Evolutionary conservation across 78 protist genomes (phyloP).

Genomic region (Ministeria vibrans): DNA sequence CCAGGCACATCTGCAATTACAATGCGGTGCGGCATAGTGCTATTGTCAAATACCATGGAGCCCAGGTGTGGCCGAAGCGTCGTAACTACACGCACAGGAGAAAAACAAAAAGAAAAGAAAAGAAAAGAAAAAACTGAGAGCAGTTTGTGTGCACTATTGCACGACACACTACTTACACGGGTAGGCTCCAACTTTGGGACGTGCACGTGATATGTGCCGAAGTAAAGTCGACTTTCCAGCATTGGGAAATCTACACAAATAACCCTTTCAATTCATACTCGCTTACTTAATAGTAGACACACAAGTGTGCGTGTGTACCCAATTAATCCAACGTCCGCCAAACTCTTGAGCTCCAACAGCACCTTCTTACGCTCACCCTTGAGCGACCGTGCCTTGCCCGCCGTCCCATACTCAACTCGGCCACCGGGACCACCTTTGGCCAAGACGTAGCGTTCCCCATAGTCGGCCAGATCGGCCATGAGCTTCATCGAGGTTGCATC

Average conservation of each 20-base stretch:
- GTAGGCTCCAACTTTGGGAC: not conserved
- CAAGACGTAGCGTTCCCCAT: not conserved
- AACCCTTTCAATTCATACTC: too few relatives aligned
- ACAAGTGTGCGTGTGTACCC: too few relatives aligned
- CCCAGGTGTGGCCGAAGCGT: slow-evolving; percentile 52
- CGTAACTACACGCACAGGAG: slow-evolving; percentile 28
- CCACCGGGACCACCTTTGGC: not conserved
- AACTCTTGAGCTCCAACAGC: slow-evolving; percentile 19
- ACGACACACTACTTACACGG: not conserved
- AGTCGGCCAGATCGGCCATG: not conserved
- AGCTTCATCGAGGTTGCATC: too few relatives aligned
- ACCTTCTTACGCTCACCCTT: not conserved
- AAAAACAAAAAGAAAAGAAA: not conserved
- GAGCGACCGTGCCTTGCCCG: not conserved
- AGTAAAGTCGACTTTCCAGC: slow-evolving; percentile 54
- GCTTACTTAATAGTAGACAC: too few relatives aligned
- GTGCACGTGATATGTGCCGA: not conserved
- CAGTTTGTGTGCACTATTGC: too few relatives aligned
- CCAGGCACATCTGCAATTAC: slow-evolving; percentile 56
- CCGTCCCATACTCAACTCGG: not conserved
- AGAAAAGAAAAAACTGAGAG: not conserved
- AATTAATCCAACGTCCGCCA: slow-evolving; percentile 60
- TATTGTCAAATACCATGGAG: not conserved
- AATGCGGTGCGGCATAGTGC: not conserved
- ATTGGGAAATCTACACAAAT: slow-evolving; percentile 41